phyloP scores from a whole-genome alignment of 129 eudicot species.

The Escallonia herrerae region DNA sequence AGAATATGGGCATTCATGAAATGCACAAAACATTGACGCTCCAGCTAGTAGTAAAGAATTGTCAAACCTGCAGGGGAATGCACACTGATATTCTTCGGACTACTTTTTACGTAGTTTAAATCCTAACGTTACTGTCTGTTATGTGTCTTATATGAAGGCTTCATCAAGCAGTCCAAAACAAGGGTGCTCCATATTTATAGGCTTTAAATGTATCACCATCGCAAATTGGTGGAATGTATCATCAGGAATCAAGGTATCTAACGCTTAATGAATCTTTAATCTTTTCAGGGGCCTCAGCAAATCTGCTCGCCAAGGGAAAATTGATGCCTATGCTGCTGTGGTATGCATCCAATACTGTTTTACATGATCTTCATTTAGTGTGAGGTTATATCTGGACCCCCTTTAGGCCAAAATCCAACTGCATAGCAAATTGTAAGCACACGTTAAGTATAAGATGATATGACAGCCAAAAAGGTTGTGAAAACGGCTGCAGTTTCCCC shows the following conservation, averaged over 20 bases:
- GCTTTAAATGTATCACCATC: too few relatives aligned
- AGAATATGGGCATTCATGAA: too few relatives aligned
- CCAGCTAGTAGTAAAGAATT: neutral
- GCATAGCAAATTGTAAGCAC: neutral
- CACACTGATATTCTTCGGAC: neutral
- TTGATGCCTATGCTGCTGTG: conserved; percentile 91
- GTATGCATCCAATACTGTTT: conserved; percentile 26
- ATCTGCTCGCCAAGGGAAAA: conserved; percentile 51
- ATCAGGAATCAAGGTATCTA: too few relatives aligned
- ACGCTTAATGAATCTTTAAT: too few relatives aligned
- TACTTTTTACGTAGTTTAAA: neutral
- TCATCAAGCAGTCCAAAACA: neutral
- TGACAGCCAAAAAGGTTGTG: neutral
- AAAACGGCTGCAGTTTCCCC: neutral
- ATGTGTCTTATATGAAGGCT: neutral
- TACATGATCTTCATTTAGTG: neutral
- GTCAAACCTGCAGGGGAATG: neutral
- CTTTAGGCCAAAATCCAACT: neutral
- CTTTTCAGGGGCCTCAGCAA: conserved; percentile 67
- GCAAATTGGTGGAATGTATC: too few relatives aligned
- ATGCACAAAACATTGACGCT: neutral
- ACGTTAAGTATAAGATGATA: too few relatives aligned
- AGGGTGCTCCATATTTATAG: too few relatives aligned
- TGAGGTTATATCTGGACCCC: neutral
- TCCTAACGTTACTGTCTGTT: neutral